A percentile compares a stretch with the other conserved stretches of the same genome.
These are phyloP conservation scores for Yarrowia bubula DNA, from an alignment of 805 yeast genomes.

Conservation along the genomic window DNA sequence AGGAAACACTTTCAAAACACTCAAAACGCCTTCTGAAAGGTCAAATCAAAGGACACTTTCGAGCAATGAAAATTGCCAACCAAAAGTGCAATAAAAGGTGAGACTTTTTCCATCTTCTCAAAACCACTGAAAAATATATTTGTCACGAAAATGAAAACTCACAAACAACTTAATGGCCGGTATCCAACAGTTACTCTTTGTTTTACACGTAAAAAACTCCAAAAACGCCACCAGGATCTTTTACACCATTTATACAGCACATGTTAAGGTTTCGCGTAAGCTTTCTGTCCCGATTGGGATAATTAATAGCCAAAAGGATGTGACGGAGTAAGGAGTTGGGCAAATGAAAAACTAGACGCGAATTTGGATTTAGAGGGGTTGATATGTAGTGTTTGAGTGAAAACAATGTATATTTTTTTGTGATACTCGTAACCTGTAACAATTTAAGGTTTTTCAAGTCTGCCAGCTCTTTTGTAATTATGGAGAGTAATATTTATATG, in stretches of 20 bases:
- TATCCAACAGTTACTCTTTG: neutral
- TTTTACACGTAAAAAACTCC: neutral
- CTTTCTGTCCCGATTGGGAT: neutral
- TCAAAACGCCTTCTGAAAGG: neutral
- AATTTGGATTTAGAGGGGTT: neutral
- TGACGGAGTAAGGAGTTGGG: too few species aligned
- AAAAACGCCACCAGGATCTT: neutral
- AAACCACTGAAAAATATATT: too few species aligned
- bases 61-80: neutral
- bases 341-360: neutral
- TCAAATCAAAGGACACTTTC: neutral
- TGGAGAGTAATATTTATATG: too few species aligned
- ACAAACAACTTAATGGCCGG: neutral
- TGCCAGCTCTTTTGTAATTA: too few species aligned
- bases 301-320: neutral
- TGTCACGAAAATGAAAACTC: neutral
- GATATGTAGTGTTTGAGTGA: neutral
- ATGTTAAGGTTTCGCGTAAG: neutral
- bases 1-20: neutral
- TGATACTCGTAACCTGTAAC: neutral
- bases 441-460: too few species aligned
- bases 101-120: neutral
- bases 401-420: neutral
- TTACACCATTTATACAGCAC: neutral
- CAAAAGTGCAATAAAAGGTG: neutral